Evolutionary conservation across 257 asterid species (phyloP).

Genomic region (Solanum raphanifolium): DNA sequence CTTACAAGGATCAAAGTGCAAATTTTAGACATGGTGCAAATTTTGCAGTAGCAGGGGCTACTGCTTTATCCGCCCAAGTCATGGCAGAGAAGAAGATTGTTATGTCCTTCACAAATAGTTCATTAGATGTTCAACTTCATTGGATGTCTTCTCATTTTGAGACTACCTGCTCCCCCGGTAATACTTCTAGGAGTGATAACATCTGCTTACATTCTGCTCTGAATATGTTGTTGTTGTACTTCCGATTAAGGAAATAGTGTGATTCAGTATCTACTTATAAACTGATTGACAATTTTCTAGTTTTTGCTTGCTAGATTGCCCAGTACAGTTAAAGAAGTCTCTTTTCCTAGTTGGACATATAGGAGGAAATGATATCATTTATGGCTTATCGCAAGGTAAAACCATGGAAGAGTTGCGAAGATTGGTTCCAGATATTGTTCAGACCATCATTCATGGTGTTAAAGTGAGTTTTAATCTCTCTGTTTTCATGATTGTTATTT

Average conservation of each 20-base stretch:
- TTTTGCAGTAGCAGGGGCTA: background rate
- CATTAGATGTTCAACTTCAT: background rate
- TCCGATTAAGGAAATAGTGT: background rate
- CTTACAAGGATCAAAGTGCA: background rate
- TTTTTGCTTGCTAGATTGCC: slow-evolving; percentile 5
- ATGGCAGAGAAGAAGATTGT: background rate
- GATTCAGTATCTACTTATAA: background rate
- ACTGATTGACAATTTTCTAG: background rate
- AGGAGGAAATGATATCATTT: slow-evolving; percentile 7
- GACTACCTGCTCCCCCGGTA: background rate
- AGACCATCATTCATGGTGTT: slow-evolving; percentile 4
- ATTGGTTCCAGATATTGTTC: slow-evolving; percentile 3
- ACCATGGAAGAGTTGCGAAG: slow-evolving; percentile 3
- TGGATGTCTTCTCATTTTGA: background rate
- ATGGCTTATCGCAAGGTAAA: slow-evolving; percentile 12
- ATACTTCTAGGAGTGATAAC: background rate
- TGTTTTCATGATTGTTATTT: background rate
- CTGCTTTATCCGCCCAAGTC: background rate
- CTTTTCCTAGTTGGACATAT: slow-evolving; percentile 12
- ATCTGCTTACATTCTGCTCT: no score
- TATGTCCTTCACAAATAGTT: background rate
- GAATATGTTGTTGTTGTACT: background rate
- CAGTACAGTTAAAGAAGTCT: background rate
- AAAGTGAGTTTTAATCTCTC: background rate
- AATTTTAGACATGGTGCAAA: background rate